Percentiles rank a stretch among this genome's conserved stretches.
Conservation (phyloP, 176 grass and related monocot genomes). For the Microstegium vimineum region DNA sequence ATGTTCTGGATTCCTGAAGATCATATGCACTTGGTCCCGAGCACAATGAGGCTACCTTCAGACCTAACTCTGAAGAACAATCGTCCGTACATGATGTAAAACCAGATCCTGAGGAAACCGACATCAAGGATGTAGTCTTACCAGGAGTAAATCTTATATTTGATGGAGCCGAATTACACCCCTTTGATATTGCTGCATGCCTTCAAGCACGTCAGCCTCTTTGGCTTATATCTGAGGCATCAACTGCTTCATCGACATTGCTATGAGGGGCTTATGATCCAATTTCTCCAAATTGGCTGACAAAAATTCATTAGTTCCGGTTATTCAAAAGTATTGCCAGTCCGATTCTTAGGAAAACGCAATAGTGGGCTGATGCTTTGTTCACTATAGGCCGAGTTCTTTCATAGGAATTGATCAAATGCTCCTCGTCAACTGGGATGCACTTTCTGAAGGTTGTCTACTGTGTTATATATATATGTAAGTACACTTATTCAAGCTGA, state of each 20-base stretch:
- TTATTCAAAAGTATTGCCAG: not conserved
- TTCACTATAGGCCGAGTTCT: too few relatives aligned
- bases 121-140: conserved; percentile 66
- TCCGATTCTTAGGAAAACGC: not conserved
- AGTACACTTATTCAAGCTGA: not conserved
- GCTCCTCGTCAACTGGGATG: too few relatives aligned
- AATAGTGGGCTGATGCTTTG: not conserved
- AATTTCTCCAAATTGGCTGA: not conserved
- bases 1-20: conserved; percentile 46
- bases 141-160: conserved; percentile 95
- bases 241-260: conserved; percentile 48
- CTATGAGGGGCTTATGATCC: conserved; percentile 6
- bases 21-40: conserved; percentile 67
- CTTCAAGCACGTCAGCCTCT: conserved; percentile 91
- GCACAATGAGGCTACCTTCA: conserved; percentile 47
- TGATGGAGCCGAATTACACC: conserved; percentile 65
- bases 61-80: conserved; percentile 49
- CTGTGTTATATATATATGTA: not conserved
- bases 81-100: conserved; percentile 40
- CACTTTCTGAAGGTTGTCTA: not conserved
- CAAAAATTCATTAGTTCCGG: not conserved
- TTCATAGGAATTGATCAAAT: too few relatives aligned
- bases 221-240: conserved; percentile 81
- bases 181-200: conserved; percentile 80
- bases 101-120: conserved; percentile 65